Base-by-base conservation (phyloP, 164 flowering plant genomes). In the Macadamia tetraphylla region DNA sequence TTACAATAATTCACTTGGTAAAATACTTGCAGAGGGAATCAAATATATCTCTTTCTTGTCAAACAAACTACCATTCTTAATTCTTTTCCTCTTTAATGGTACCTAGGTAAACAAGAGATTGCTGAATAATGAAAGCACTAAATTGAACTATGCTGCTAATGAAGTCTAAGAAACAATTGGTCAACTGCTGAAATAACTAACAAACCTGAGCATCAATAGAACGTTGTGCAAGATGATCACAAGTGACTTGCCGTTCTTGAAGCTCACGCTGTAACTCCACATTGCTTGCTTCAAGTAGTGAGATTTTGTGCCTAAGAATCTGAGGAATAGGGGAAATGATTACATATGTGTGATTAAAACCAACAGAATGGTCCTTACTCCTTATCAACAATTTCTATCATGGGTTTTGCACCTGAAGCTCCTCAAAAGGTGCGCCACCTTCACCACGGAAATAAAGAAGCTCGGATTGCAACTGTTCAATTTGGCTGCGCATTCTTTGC, bases 391-490 rank as follows among this genome's bases (percentile, higher is more conserved):
- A 18, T 9, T 17, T 23, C 40, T 51, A 11, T 14, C 55, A 7
- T 1, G 3, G 44, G 58, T 58, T 69, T 2, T 46, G 17, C 77
- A 93, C 98, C 91, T 93, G 97, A 69, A 91, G 83, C 64, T 93
- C 98, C 64, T 91, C 98, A 74, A 79, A 88, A n/a, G 98, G 85
- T 48, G 78, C 64, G 74, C 71, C 73, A 0, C 87, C 81, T 74
- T 92, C 96, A 68, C 93, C 88, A 55, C 92, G 92, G 60, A 79
- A 82, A 75, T 74, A 85, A 42, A 88, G 73, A 62, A 95, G 87
- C 72, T 95, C 99, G 60, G 97, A 74, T 62, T 95, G 97, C 78
- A 92, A 74, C 62, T 92, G 97, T 77, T 92, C 99, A 69, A 95
- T 82, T 76, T 91, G 94, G 67, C 83, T 86, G 40, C 87, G 80